Conservation (phyloP, 2,329 filamentous ascomycete genomes). For the Pezicula radicicola region DNA sequence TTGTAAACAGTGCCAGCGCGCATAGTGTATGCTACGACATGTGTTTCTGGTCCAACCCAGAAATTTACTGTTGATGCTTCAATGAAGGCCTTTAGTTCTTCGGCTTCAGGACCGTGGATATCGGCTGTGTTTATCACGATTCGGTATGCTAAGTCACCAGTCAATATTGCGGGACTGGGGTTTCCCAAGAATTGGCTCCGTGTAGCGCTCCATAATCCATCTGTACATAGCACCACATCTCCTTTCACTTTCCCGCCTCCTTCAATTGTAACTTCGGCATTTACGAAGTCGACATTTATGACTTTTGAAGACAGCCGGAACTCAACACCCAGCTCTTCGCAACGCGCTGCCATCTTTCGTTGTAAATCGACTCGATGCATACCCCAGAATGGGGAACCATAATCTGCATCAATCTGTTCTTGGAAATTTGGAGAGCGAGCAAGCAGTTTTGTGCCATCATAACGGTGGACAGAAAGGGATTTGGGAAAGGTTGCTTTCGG, state of each 20-base stretch:
- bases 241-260: slow-evolving; percentile 33
- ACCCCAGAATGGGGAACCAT: slow-evolving; percentile 36
- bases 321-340: slow-evolving; percentile 33
- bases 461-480: slow-evolving; percentile 49
- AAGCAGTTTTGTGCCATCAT: slow-evolving; percentile 38
- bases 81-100: slow-evolving; percentile 50
- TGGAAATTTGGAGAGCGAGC: slow-evolving; percentile 20
- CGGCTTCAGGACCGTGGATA: slow-evolving; percentile 41
- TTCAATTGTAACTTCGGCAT: slow-evolving; percentile 14
- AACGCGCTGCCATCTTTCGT: slow-evolving; percentile 36
- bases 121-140: slow-evolving; percentile 53
- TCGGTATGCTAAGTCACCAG: slow-evolving; percentile 64
- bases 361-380: slow-evolving; percentile 48
- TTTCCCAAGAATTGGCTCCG: slow-evolving; percentile 44
- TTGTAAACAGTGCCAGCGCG: slow-evolving; percentile 59
- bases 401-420: slow-evolving; percentile 16
- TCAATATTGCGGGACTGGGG: slow-evolving; percentile 49
- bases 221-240: slow-evolving; percentile 60
- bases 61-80: slow-evolving; percentile 50
- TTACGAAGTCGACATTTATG: slow-evolving; percentile 17
- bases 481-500: slow-evolving; percentile 36
- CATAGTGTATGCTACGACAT: slow-evolving; percentile 62
- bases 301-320: slow-evolving; percentile 37
- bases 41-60: slow-evolving; percentile 61
- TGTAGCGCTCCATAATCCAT: slow-evolving; percentile 61